phyloP scores from a whole-genome alignment of 2,329 filamentous ascomycete genomes.

The Sporothrix globosa region DNA sequence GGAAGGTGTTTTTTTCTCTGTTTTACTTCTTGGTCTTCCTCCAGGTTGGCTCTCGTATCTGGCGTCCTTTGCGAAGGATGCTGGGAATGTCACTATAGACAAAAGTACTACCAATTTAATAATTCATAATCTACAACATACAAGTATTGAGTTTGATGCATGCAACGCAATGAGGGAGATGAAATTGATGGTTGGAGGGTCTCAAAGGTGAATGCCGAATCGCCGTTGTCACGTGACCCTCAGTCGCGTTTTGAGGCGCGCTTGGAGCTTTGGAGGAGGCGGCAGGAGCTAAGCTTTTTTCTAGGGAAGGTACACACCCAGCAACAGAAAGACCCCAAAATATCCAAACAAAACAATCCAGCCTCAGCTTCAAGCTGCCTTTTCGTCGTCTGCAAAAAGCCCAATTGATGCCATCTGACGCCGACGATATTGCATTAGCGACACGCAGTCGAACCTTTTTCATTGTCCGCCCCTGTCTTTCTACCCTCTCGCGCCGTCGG shows the following conservation, averaged over 20 bases:
- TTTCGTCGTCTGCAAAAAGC: neutral
- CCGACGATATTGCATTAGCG: neutral
- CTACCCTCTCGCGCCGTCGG: neutral
- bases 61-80: neutral
- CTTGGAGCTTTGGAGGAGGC: slow-evolving; percentile 24
- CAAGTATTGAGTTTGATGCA: neutral
- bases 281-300: slow-evolving; percentile 27
- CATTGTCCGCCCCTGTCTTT: neutral
- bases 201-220: neutral
- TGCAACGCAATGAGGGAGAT: neutral
- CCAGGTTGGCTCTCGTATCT: slow-evolving; percentile 1
- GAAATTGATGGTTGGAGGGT: neutral
- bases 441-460: neutral
- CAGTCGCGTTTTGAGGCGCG: slow-evolving; percentile 22
- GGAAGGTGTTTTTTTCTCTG: neutral
- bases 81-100: slow-evolving; percentile 19
- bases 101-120: slow-evolving; percentile 20
- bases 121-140: neutral
- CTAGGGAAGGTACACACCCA: neutral
- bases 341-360: slow-evolving; percentile 19
- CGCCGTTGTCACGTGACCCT: slow-evolving; percentile 20
- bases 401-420: neutral
- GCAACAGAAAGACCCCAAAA: slow-evolving; percentile 13
- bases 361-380: neutral
- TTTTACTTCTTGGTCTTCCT: slow-evolving; percentile 8